Conservation (phyloP, 352 stramenopile species). For the Phytopythium montanum region DNA sequence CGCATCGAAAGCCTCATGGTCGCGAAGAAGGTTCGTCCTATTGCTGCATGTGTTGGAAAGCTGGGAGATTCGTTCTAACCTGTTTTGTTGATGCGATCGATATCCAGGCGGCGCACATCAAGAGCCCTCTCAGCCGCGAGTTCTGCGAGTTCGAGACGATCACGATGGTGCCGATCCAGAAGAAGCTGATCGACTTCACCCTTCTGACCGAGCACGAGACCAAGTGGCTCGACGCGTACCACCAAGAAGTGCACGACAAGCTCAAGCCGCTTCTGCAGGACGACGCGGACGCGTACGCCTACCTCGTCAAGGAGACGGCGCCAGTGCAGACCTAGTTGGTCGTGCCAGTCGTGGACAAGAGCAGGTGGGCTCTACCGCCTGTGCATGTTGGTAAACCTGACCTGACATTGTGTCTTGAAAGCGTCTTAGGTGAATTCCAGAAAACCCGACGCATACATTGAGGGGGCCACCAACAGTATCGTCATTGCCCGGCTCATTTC, state of each 20-base stretch:
- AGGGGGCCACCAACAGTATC: no score
- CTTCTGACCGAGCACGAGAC: slow-evolving; percentile 92
- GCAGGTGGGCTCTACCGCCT: slow-evolving; percentile 1
- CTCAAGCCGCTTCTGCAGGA: slow-evolving; percentile 86
- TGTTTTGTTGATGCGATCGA: background rate
- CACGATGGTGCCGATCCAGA: slow-evolving; percentile 98
- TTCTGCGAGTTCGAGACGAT: slow-evolving; percentile 97
- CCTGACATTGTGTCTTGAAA: no score
- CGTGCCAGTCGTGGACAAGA: background rate
- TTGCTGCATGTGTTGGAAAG: background rate
- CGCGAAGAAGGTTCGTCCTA: slow-evolving; percentile 79
- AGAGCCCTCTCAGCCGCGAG: slow-evolving; percentile 67
- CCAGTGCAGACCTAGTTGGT: slow-evolving; percentile 22
- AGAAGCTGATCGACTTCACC: slow-evolving; percentile 93
- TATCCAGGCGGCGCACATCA: slow-evolving; percentile 44
- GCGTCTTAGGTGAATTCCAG: no score
- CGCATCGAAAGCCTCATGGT: slow-evolving; percentile 99
- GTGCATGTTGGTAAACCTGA: no score
- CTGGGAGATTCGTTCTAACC: slow-evolving; percentile 1
- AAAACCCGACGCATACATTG: no score
- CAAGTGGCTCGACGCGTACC: slow-evolving; percentile 95
- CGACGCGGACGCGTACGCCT: slow-evolving; percentile 59
- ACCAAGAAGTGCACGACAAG: slow-evolving; percentile 90
- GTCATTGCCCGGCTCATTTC: no score
- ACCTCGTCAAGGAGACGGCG: slow-evolving; percentile 75